These are phyloP conservation scores for Calycina herbarum DNA, from an alignment of 2,329 filamentous ascomycete species.

Conservation along the genomic window DNA sequence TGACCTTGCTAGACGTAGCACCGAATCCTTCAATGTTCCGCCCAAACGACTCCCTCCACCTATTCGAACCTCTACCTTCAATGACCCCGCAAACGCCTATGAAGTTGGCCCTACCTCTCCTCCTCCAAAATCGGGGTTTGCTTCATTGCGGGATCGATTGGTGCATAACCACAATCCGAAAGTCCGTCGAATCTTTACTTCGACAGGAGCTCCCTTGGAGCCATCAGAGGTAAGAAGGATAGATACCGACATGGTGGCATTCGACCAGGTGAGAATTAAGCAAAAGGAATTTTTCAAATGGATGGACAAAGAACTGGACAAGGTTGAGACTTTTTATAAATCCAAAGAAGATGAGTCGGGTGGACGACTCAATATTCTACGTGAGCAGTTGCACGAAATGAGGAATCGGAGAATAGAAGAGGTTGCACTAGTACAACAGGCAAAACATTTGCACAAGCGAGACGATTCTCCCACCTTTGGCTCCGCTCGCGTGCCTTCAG, in stretches of 20 bases:
- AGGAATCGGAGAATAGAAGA: slow-evolving; percentile 78
- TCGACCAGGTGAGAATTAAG: slow-evolving; percentile 66
- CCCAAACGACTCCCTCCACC: slow-evolving; percentile 10
- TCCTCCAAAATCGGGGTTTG: slow-evolving; percentile 28
- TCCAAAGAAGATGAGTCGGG: slow-evolving; percentile 85
- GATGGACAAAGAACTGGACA: slow-evolving; percentile 80
- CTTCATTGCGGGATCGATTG: slow-evolving; percentile 25
- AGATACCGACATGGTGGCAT: slow-evolving; percentile 54
- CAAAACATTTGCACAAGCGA: slow-evolving; percentile 28
- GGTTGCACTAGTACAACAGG: slow-evolving; percentile 42
- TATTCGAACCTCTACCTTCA: slow-evolving; percentile 18
- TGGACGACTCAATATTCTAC: slow-evolving; percentile 66
- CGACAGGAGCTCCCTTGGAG: slow-evolving; percentile 34
- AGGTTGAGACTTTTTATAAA: slow-evolving; percentile 88
- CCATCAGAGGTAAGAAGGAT: slow-evolving; percentile 43
- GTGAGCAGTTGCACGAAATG: slow-evolving; percentile 91
- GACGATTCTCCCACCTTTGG: slow-evolving; percentile 22
- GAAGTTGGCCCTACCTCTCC: slow-evolving; percentile 42
- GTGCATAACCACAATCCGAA: slow-evolving; percentile 23
- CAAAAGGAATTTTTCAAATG: slow-evolving; percentile 87
- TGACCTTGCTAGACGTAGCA: slow-evolving; percentile 10
- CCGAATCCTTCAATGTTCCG: slow-evolving; percentile 5
- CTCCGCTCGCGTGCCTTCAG: slow-evolving; percentile 20
- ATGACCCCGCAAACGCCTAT: slow-evolving; percentile 40
- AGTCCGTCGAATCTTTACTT: slow-evolving; percentile 33